Percentiles rank a stretch among this genome's conserved stretches.
Evolutionary conservation across 495 filamentous ascomycete genomes (phyloP).

Genomic region (Penicilliopsis zonata): DNA sequence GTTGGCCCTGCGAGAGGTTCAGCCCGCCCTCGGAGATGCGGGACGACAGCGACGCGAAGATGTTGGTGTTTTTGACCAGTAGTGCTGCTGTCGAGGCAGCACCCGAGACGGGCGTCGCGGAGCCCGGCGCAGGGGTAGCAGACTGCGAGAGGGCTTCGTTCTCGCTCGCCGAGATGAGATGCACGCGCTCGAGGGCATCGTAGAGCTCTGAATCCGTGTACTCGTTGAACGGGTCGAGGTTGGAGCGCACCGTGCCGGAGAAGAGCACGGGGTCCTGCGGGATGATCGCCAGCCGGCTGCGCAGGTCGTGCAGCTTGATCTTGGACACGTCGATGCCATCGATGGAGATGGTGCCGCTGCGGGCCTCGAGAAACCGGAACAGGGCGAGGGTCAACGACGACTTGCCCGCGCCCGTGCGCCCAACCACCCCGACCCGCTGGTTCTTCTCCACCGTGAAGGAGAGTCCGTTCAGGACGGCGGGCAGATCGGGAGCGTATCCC

Average conservation of each 20-base stretch:
- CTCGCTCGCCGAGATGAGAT: constrained; percentile 43
- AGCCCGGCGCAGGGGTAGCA: constrained; percentile 15
- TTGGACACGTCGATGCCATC: constrained; percentile 69
- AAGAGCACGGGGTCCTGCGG: constrained; percentile 83
- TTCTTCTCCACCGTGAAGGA: constrained; percentile 58
- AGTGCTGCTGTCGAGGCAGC: constrained; percentile 12
- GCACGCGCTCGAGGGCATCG: constrained; percentile 65
- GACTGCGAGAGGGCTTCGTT: constrained; percentile 22
- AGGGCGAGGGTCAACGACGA: constrained; percentile 72
- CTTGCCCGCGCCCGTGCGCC: constrained; percentile 80
- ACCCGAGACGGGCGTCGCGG: constrained; percentile 11
- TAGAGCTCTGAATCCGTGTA: constrained; percentile 59
- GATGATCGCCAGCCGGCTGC: constrained; percentile 70
- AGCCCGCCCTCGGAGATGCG: constrained; percentile 63
- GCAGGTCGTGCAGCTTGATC: constrained; percentile 60
- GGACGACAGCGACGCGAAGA: constrained; percentile 47
- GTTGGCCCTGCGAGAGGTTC: constrained; percentile 78
- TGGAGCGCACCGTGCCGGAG: constrained; percentile 70
- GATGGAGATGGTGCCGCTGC: constrained; percentile 56
- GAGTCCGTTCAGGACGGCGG: constrained; percentile 63
- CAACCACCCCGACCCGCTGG: constrained; percentile 72
- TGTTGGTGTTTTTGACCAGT: constrained; percentile 42
- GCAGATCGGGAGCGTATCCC: constrained; percentile 63
- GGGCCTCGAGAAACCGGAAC: constrained; percentile 73
- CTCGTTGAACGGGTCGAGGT: constrained; percentile 71